Evolutionary conservation across 306 rosid genomes (phyloP).

Genomic region (Hippophae gyantsensis): DNA sequence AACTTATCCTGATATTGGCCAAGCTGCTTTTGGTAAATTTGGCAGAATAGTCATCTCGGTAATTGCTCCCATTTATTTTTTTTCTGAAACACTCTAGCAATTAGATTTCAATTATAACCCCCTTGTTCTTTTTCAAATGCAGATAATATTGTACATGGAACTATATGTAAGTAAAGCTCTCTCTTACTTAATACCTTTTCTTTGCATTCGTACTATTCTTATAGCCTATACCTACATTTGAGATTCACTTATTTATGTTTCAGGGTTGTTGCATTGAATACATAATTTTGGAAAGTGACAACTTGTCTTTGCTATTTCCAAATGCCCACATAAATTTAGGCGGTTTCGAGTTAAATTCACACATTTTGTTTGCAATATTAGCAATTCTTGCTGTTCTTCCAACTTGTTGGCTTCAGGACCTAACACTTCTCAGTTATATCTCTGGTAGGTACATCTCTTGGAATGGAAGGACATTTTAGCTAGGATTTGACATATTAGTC

Average conservation of each 20-base stretch:
- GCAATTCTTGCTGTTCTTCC: conserved; percentile 94
- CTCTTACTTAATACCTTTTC: neutral
- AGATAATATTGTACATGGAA: conserved; percentile 81
- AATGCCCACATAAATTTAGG: conserved; percentile 59
- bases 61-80: conserved; percentile 16
- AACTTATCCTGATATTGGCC: conserved; percentile 97
- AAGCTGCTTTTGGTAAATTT: conserved; percentile 77
- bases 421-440: conserved; percentile 80
- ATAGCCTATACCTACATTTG: neutral
- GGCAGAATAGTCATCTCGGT: conserved; percentile 85
- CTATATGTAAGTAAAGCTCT: conserved; percentile 71
- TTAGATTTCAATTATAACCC: neutral
- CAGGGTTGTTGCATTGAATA: conserved; percentile 96
- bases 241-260: conserved; percentile 6
- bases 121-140: conserved; percentile 29
- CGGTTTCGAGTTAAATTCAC: conserved; percentile 41
- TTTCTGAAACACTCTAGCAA: neutral
- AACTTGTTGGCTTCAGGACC: conserved; percentile 88
- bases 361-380: conserved; percentile 53
- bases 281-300: conserved; percentile 89
- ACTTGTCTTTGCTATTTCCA: conserved; percentile 87
- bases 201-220: too few relatives aligned
- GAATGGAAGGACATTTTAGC: too few relatives aligned
- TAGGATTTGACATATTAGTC: too few relatives aligned
- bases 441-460: conserved; percentile 45